Conservation (phyloP, 116 monocot species). For the Posidonia oceanica region DNA sequence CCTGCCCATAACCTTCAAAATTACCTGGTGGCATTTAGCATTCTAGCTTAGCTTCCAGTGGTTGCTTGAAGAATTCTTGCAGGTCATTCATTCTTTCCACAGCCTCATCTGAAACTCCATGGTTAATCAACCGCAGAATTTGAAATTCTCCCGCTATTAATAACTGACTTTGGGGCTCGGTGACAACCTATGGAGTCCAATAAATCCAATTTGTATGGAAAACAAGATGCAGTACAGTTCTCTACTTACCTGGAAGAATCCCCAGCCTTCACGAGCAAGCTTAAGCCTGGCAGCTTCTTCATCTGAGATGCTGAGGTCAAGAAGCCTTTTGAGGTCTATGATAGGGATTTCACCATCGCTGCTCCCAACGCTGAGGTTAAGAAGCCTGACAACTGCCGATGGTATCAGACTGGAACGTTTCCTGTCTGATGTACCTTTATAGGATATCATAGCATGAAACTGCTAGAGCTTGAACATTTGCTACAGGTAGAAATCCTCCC, state of each 20-base stretch:
- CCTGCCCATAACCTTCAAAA: constrained; percentile 12
- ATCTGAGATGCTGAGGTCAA: neutral
- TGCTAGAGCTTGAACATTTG: neutral
- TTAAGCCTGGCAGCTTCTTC: neutral
- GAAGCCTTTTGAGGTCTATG: neutral
- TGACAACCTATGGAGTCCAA: too few species aligned
- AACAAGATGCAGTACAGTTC: neutral
- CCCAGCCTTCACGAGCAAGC: neutral
- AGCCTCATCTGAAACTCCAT: constrained; percentile 5
- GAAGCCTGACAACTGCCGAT: neutral
- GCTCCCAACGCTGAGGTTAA: neutral
- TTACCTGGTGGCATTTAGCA: neutral
- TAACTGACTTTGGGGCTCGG: too few species aligned
- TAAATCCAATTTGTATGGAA: too few species aligned
- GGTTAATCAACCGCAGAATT: constrained; percentile 2
- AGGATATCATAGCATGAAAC: neutral
- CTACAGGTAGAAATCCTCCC: neutral
- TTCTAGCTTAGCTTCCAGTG: neutral
- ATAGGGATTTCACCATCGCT: neutral
- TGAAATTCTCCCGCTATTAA: neutral
- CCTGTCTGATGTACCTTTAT: neutral
- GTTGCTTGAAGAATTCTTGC: constrained; percentile 11
- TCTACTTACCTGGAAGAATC: neutral
- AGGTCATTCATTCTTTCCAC: constrained; percentile 7
- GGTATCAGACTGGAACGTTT: neutral